Percentiles rank a stretch among this genome's conserved stretches.
phyloP scores from a whole-genome alignment of 805 yeast genomes.

The Phaffomyces antillensis region DNA sequence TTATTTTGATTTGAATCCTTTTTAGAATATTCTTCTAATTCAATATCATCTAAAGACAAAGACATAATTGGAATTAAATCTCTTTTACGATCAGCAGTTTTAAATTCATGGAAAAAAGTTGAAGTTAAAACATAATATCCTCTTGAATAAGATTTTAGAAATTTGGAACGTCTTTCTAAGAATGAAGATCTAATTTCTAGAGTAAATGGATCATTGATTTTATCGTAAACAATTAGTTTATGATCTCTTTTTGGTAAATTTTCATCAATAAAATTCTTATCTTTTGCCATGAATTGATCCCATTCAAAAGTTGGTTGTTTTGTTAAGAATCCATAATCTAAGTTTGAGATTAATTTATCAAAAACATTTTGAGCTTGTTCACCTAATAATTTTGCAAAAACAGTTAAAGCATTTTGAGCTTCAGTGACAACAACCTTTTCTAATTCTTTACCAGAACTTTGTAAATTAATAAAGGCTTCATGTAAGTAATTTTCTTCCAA shows the following conservation, averaged over 20 bases:
- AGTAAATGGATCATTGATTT: slow-evolving; percentile 64
- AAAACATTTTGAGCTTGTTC: slow-evolving; percentile 69
- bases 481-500: slow-evolving; percentile 80
- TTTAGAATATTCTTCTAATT: slow-evolving; percentile 74
- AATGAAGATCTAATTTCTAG: slow-evolving; percentile 66
- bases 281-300: slow-evolving; percentile 73
- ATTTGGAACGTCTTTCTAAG: slow-evolving; percentile 86
- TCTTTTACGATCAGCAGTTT: slow-evolving; percentile 70
- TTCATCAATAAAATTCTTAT: slow-evolving; percentile 63
- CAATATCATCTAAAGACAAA: slow-evolving; percentile 68
- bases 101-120: slow-evolving; percentile 83
- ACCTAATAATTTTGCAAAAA: slow-evolving; percentile 63
- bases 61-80: slow-evolving; percentile 84
- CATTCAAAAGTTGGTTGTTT: slow-evolving; percentile 82
- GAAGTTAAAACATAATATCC: slow-evolving; percentile 93
- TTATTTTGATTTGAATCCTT: slow-evolving; percentile 61
- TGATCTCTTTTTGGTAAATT: slow-evolving; percentile 53
- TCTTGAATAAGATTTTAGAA: slow-evolving; percentile 79
- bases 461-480: slow-evolving; percentile 83
- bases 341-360: slow-evolving; percentile 54
- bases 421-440: slow-evolving; percentile 85
- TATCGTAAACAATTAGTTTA: slow-evolving; percentile 56
- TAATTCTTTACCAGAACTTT: slow-evolving; percentile 79
- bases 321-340: slow-evolving; percentile 63
- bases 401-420: slow-evolving; percentile 72